Evolutionary conservation across 345 rosid species (phyloP), one percentile per base, ranked within the genome.

Genomic region (Odontarrhena argentea): DNA sequence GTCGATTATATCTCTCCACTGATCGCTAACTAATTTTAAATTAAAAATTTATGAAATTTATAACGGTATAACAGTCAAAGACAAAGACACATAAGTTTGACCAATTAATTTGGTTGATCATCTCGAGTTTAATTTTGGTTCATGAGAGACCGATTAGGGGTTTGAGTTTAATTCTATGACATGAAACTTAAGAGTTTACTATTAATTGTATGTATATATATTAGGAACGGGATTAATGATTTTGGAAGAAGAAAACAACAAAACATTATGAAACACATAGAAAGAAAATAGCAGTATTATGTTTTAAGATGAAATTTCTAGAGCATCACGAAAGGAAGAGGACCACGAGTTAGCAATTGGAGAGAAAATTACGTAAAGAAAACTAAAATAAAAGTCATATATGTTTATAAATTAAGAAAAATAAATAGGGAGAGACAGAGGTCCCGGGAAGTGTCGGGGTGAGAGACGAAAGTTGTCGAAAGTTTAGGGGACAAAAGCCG

Each of bases 391-490:
- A n/a, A 49, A 40, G 65, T 63, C 52, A 42, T 24, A 5, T 18
- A 18, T 18, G 0, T 11, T 40, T 44, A 50, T 32, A 26, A 49
- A 56, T 24, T 48, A 7, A 65, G n/a, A 58, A 9, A 68, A 52
- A 68, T 35, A 60, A 51, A 54, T 60, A 60, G 52, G 54, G 37
- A 36, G 63, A 82, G 87, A 83, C 87, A 81, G 32, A 60, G 89
- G 86, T 87, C 89, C 91, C 85, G 65, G 57, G 73, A 51, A 72
- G 11, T 85, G 91, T 81, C 80, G 80, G 89, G 66, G 80, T 78
- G 74, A 55, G 86, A 81, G 68, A 80, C 74, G 64, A 85, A 86
- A 83, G 80, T 48, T 60, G 80, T 85, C 82, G 78, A 76, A 72
- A 71, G 77, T 71, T 76, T 81, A 56, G 67, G 71, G 77, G 89